A percentile compares a stretch with the other conserved stretches of the same genome.
These are phyloP conservation scores for Microglena sp. DNA, from an alignment of 139 green algal species.

Conservation along the genomic window DNA sequence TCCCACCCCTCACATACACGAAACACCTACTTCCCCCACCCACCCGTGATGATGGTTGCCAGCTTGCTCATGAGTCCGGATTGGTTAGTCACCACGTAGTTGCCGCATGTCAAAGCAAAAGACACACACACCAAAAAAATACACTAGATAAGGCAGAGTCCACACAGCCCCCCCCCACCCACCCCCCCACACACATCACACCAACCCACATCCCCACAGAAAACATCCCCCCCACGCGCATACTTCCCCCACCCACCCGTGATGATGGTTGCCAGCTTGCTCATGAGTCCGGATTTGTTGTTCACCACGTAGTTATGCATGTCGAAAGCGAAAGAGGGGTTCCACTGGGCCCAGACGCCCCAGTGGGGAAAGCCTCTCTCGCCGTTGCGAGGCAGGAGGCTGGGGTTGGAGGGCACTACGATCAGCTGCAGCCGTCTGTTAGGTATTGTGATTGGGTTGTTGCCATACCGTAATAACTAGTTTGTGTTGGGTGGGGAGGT, in stretches of 20 bases:
- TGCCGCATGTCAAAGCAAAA: slow-evolving; percentile 6
- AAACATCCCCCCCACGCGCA: too few relatives aligned
- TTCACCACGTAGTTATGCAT: slow-evolving; percentile 16
- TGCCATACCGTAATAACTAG: too few relatives aligned
- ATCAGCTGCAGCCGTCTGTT: slow-evolving; percentile 28
- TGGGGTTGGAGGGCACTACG: slow-evolving; percentile 14
- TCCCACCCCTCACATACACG: too few relatives aligned
- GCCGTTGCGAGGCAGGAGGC: slow-evolving; percentile 40
- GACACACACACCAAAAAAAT: too few relatives aligned
- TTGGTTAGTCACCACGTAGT: too few relatives aligned
- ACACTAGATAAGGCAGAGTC: too few relatives aligned
- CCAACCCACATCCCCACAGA: too few relatives aligned
- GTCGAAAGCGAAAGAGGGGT: slow-evolving; percentile 20
- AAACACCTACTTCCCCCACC: too few relatives aligned
- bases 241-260: slow-evolving; percentile 6
- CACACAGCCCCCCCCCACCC: too few relatives aligned
- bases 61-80: too few relatives aligned
- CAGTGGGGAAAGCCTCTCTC: slow-evolving; percentile 59
- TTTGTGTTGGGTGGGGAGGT: too few relatives aligned
- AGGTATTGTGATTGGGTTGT: background rate
- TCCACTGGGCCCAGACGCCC: slow-evolving; percentile 27
- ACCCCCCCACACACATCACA: too few relatives aligned
- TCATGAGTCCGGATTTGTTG: slow-evolving; percentile 11
- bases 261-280: slow-evolving; percentile 21
- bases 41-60: slow-evolving; percentile 20